Base-by-base conservation (phyloP, 192 early-diverging fungal species). In the Backusella psychrophila region DNA sequence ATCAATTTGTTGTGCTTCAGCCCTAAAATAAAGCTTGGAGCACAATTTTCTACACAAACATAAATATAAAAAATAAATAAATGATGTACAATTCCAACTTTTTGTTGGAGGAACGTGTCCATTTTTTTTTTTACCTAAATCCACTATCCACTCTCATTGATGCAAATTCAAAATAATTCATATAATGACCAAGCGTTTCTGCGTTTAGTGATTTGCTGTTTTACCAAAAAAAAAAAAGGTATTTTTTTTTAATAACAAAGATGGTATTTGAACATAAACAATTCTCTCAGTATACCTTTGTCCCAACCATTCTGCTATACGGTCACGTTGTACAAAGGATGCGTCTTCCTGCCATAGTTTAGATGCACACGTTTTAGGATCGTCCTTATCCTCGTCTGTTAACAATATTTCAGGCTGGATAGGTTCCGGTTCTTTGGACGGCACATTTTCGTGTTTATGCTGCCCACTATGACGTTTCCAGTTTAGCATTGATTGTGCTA, bases 1-100 rank as follows among this genome's bases (percentile, higher is more conserved):
- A 81, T 96, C 96, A 39, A 99, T 91, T 69, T 94, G 89, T 80
- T 99, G 97, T n/a, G 96, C 91, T 81, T 99, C 97, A 31, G 93
- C 97, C 65, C 93, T 93, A 73, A 99, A 82, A 33, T 91, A 90
- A 0, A 97, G 86, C 36, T 94, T 92, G 49, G 83, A 82, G 77
- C 95, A 95, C 66, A 99, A 78, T 31, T 76, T 72, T 81, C 90
- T 88, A 53, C 0, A 80, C 6, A 21, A 44, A 35, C 21, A 46
- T 33, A 33, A 33, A 33, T 33, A 33, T 33, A 31, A 9, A 7
- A 52, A 42, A 72, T 23, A 66, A 35, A 26, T 15, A 65, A 33
- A 33, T 36, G 29, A 31, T 33, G 2, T 1, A 17, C 19, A 53
- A 68, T 12, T 21, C 21, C 21, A 26, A 31, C 12, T 63, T 29